Evolutionary conservation across 2,329 filamentous ascomycete genomes (phyloP), one percentile per base, ranked within the genome.

Genomic region (Botrytis fabae): DNA sequence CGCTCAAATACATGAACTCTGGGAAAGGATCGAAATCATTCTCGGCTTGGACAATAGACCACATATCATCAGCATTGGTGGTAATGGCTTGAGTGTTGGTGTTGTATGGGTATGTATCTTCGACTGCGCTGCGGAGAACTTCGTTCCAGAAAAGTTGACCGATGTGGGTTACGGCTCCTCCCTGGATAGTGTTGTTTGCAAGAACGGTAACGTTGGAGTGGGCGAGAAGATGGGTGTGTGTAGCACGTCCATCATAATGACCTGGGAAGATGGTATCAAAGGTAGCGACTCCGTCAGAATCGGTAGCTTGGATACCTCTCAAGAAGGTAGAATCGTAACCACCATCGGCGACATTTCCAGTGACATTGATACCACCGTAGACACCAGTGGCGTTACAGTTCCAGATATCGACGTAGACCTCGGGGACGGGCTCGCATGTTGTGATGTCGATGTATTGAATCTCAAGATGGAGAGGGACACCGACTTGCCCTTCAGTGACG

Each of bases 131-230:
- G 74, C 87, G 83, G 28, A 90, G 83, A 72, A 83, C 82, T 75
- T 88, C 85, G 77, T 92, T 88, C 72, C 89, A 86, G 83, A 88
- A 90, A 65, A 89, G 80, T 77, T 90, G 87, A 9, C 87, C 87
- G 46, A 89, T 84, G 79, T 90, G 87, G 0, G 85, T 84, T 9
- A 86, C 84, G 66, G 84, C 84, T 16, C 86, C 84, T 71, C 83
- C 85, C 22, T 80, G 79, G 74, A 87, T 82, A 75, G 84, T 84
- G 79, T 87, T 75, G 62, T 82, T 82, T 1, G 68, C 32, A 35
- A 79, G 60, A 5, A 80, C 48, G 1, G 75, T 79, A 22, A 77
- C 78, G 46, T 79, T 78, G n/a, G 74, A 59, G 70, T 84, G 83
- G 0, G 82, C 81, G 25, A 85, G 76, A 18, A 85, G 78, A 77